Evolutionary conservation across 768 basidiomycete genomes (phyloP).

Genomic region (Agrocybe praecox): DNA sequence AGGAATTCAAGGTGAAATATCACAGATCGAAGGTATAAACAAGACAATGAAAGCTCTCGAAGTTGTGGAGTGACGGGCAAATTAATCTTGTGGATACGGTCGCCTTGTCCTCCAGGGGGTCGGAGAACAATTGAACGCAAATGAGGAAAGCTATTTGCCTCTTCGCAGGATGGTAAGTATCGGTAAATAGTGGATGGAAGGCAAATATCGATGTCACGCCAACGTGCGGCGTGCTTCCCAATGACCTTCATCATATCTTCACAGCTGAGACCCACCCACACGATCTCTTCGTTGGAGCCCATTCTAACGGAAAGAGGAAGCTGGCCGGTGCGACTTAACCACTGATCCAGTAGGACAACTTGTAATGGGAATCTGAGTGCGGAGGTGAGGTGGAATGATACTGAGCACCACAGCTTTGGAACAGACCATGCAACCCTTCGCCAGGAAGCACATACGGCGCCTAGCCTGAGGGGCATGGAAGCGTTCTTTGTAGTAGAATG

Average conservation of each 20-base stretch:
- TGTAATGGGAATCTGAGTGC: constrained; percentile 16
- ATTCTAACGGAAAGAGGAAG: constrained; percentile 23
- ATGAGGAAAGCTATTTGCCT: constrained; percentile 12
- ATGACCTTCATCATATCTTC: constrained; percentile 18
- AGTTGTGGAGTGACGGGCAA: constrained; percentile 12
- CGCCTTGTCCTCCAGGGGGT: constrained; percentile 21
- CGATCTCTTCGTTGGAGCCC: constrained; percentile 15
- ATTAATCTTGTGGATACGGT: constrained; percentile 14
- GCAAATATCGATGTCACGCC: constrained; percentile 18
- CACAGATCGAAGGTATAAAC: constrained; percentile 21
- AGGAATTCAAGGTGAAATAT: constrained; percentile 16
- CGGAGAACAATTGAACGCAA: constrained; percentile 15
- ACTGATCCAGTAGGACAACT: constrained; percentile 23
- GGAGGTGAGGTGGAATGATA: constrained; percentile 20
- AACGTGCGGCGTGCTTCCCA: constrained; percentile 11
- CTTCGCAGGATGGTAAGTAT: constrained; percentile 13
- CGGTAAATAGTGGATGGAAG: constrained; percentile 18
- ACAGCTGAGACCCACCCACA: constrained; percentile 13
- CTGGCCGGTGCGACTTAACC: constrained; percentile 27
- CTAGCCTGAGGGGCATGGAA: constrained; percentile 21
- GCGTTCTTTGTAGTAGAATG: background rate
- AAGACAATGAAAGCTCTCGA: constrained; percentile 14
- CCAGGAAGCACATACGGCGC: constrained; percentile 29
- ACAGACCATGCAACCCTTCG: constrained; percentile 30
- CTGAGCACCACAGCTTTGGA: constrained; percentile 26